Evolutionary conservation across 2,329 filamentous ascomycete species (phyloP), one percentile per base, ranked within the genome.

Genomic region (Stachybotrys chartarum): DNA sequence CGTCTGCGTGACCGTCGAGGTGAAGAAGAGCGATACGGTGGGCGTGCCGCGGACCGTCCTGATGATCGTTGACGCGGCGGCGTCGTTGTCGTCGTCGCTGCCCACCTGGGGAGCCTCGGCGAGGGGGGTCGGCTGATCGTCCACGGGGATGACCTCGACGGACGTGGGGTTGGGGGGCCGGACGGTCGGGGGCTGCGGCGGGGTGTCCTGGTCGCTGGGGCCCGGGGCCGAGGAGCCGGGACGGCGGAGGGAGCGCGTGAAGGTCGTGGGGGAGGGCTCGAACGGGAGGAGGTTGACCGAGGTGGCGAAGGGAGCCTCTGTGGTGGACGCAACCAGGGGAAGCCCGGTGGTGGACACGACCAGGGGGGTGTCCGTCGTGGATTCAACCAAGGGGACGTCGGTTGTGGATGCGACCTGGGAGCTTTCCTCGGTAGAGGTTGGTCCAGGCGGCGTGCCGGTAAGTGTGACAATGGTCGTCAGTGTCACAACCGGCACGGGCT

Each of bases 1-100:
- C 5, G 66, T 66, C 3, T 69, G 61, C 18, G 70, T 72, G 30
- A 69, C 64, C 5, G 72, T 74, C 3, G 73, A 68, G 5, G 72
- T 73, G 31, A 72, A 61, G 56, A 63, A 69, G 11, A 72, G 60
- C 1, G 70, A 71, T 39, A 72, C 68, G 10, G 70, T 72, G 3
- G 68, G 66, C n/a, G 64, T 65, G 4, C 69, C 69, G 35, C 66
- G 60, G 18, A 67, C 63, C 16, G 58, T 48, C 6, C 55, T 53
- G 1, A 67, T 63, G 6, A 66, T 64, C 5, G 63, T 62, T 31
- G 61, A 61, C 18, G 58, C 57, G 52, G 57, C 58, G 32, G 55
- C 60, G 30, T 55, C 51, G 30, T 55, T 59, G 8, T 56, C 59
- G 16, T 56, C 54, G 39, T 16, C 48, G 44, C 17, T 53, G 54